A percentile compares a stretch with the other conserved stretches of the same genome.
Conservation (phyloP, 2,329 filamentous ascomycete species). For the Grosmannia serpens region DNA sequence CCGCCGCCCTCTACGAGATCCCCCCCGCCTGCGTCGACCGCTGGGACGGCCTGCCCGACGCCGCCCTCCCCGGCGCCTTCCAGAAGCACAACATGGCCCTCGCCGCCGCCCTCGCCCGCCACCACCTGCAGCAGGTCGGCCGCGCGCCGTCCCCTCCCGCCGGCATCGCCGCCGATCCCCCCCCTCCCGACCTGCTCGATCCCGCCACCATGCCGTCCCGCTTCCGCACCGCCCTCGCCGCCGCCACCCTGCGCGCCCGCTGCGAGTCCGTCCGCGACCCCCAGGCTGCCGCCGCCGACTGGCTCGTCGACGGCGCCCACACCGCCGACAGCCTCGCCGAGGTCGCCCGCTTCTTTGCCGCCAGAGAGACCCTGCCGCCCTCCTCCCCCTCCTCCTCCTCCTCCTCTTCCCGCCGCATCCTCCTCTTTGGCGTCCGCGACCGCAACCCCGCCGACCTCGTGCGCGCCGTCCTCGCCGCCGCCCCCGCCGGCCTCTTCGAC, state of each 20-base stretch:
- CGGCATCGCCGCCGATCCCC: constrained; percentile 7
- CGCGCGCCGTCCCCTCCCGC: not conserved
- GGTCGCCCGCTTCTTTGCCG: constrained; percentile 71
- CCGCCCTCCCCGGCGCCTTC: constrained; percentile 26
- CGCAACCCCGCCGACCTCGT: constrained; percentile 45
- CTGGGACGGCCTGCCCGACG: constrained; percentile 39
- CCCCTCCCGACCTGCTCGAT: constrained; percentile 37
- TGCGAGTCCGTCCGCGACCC: constrained; percentile 52
- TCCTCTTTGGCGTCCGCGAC: constrained; percentile 85
- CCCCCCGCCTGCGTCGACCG: constrained; percentile 30
- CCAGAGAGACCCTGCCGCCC: constrained; percentile 21
- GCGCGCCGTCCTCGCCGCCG: constrained; percentile 28
- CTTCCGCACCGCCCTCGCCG: constrained; percentile 53
- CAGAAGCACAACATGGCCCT: constrained; percentile 48
- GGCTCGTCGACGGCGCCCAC: constrained; percentile 91
- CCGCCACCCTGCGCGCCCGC: constrained; percentile 66
- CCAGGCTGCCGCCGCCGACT: constrained; percentile 37
- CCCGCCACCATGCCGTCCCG: constrained; percentile 1
- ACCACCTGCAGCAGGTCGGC: constrained; percentile 11
- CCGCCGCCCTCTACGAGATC: constrained; percentile 31
- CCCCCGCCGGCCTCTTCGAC: constrained; percentile 17
- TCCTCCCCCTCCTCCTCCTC: constrained; percentile 11
- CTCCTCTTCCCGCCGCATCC: constrained; percentile 22
- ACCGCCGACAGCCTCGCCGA: constrained; percentile 80
- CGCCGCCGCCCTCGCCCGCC: constrained; percentile 18